Base-by-base conservation (phyloP, 768 basidiomycete genomes). In the Clitopilus hobsonii region DNA sequence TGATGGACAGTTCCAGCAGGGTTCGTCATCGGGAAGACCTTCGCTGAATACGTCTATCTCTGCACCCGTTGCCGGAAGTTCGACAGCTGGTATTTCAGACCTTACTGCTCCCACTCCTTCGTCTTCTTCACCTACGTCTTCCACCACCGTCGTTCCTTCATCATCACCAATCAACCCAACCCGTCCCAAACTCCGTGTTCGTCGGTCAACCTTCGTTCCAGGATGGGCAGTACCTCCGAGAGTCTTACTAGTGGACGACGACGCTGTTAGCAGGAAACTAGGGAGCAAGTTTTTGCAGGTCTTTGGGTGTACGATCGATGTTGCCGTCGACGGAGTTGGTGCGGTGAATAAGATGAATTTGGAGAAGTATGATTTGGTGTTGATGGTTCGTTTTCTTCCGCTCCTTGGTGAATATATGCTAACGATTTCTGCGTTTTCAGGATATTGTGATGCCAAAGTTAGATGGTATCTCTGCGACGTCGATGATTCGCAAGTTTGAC, bases 311-410 rank as follows among this genome's bases (percentile, higher is more conserved):
- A 85, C 86, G 62, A 94, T 89, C 54, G 96, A 98, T 62, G 89
- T 96, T 36, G 96, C 94, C 1, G 91, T 94, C 30, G 94, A 98
- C 67, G 96, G 95, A 0, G 82, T 92, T 4, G 85, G 84, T 1
- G 96, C 96, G 0, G 94, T 98, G 53, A 88, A 89, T 62, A 96
- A 93, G 80, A 97, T 98, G 93, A 95, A 96, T 71, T 67, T 90
- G 67, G 91, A 91, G 63, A 94, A 94, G 75, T 98, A 97, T 68
- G 96, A 98, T 70, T 69, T 98, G 65, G 94, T 97, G 58, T 68
- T 98, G 55, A 98, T 98, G 95, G 91, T 91, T 60, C 38, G 84
- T 76, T 14, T 51, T 13, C 53, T 49, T 29, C 5, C n/a, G 26
- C 29, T 41, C 24, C 23, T 47, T 53, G 52, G 6, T 45, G 13